These are phyloP conservation scores for Volvox reticuliferus DNA, from an alignment of 139 green algal species.

Conservation along the genomic window DNA sequence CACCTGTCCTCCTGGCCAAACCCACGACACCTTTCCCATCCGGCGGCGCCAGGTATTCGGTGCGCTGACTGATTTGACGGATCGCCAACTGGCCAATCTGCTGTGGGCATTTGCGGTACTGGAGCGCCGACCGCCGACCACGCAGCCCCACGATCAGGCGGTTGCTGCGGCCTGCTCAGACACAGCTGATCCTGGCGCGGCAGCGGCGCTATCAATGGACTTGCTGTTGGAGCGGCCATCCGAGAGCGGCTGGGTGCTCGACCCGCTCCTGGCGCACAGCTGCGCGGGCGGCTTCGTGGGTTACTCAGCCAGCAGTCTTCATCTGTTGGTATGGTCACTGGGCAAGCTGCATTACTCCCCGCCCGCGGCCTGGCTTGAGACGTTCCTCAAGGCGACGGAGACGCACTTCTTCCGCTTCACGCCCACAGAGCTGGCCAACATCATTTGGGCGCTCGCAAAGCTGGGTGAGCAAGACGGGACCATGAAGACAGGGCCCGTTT, in stretches of 20 bases:
- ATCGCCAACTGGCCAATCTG: slow-evolving; percentile 65
- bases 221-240: not conserved
- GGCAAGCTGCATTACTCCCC: slow-evolving; percentile 58
- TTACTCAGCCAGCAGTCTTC: slow-evolving; percentile 57
- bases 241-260: slow-evolving; percentile 39
- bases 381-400: slow-evolving; percentile 50
- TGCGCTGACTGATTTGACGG: slow-evolving; percentile 54
- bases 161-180: not conserved
- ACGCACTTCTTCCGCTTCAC: slow-evolving; percentile 60
- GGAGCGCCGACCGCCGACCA: slow-evolving; percentile 12
- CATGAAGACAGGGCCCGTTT: too few relatives aligned
- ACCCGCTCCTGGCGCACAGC: slow-evolving; percentile 37
- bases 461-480: slow-evolving; percentile 47
- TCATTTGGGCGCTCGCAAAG: slow-evolving; percentile 65
- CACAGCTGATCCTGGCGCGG: not conserved
- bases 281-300: slow-evolving; percentile 49
- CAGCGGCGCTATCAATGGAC: not conserved
- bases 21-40: not conserved
- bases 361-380: slow-evolving; percentile 33
- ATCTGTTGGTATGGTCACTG: slow-evolving; percentile 59
- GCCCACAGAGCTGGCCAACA: slow-evolving; percentile 63
- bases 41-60: slow-evolving; percentile 44
- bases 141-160: not conserved
- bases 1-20: not conserved
- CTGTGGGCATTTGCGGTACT: slow-evolving; percentile 66